Base-by-base conservation (phyloP, 106 monocot species). In the Dioscorea alata region DNA sequence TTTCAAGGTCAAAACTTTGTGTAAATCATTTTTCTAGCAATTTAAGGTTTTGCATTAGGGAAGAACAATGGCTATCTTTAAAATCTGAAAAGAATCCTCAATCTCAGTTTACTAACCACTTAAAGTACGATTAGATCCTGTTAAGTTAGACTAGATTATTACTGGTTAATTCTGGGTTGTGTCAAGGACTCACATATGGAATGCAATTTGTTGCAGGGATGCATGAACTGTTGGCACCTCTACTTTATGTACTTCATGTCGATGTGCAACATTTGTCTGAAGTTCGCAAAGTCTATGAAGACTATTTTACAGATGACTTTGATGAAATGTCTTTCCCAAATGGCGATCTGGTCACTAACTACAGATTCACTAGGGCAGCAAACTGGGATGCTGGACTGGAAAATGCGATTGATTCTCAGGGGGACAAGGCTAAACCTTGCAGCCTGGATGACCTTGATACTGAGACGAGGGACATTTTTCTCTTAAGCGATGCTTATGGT, bases 221-320 rank as follows among this genome's bases (percentile, higher is more conserved):
- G 93, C 89, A 89, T 65, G 94, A 94, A 73, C 61, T 94, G 0
- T 83, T 94, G 73, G 94, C 94, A 71, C 94, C 94, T 77, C 56
- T 94, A 7, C 75, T 94, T 13, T 94, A 87, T 60, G 94, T 90
- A 42, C 80, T 94, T 53, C 79, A 90, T 62, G 63, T 80, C 51
- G 94, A 94, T 67, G 54, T 90, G 22, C 80, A 86, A 25, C 33
- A 70, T 48, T 75, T 94, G 13, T 78, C 73, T 35, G 69, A 84
- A 75, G 80, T 94, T 15, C 66, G 74, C 34, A 80, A 71, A 52
- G 63, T 74, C 19, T 78, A 90, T 66, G 75, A 80, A 69, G 78
- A 87, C 62, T 80, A 73, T 35, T 90, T 94, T 49, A 78, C 61
- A 48, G 94, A 94, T 66, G 84, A 84, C 61, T 94, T 87, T 61